These are phyloP conservation scores for Candida tetrigidarum DNA, from an alignment of 1,139 yeast genomes.

Conservation along the genomic window DNA sequence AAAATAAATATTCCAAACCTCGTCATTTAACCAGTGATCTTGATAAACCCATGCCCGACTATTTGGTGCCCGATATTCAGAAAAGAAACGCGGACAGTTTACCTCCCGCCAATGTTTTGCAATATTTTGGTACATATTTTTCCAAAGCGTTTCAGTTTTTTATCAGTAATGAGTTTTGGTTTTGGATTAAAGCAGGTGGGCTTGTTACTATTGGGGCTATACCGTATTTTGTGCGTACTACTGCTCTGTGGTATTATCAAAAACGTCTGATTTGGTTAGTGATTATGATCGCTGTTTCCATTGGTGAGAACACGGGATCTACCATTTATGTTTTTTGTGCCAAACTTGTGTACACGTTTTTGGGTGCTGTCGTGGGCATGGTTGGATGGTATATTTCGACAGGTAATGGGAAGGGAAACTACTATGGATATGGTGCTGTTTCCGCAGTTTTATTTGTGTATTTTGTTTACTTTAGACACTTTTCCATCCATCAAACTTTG, in stretches of 20 bases:
- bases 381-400: conserved; percentile 43
- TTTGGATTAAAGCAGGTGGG: conserved; percentile 34
- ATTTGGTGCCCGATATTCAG: conserved; percentile 21
- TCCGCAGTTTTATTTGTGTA: conserved; percentile 30
- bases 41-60: conserved; percentile 16
- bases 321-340: conserved; percentile 33
- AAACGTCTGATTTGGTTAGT: conserved; percentile 39
- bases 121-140: conserved; percentile 24
- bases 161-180: conserved; percentile 31
- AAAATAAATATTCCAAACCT: conserved; percentile 18
- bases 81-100: conserved; percentile 36
- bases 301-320: conserved; percentile 38
- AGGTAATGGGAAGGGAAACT: conserved; percentile 35
- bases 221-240: conserved; percentile 34
- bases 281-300: conserved; percentile 37
- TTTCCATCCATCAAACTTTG: conserved; percentile 32
- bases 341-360: conserved; percentile 32
- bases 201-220: conserved; percentile 29
- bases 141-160: conserved; percentile 21
- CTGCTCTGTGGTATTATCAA: conserved; percentile 36
- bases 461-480: conserved; percentile 35
- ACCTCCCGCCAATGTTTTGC: conserved; percentile 29
- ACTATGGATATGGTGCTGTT: conserved; percentile 37
- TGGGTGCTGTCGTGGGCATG: conserved; percentile 38
- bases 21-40: conserved; percentile 16